A percentile compares a stretch with the other conserved stretches of the same genome.
Conservation (phyloP, 169 alveolate species). For the Plasmodium inui region DNA sequence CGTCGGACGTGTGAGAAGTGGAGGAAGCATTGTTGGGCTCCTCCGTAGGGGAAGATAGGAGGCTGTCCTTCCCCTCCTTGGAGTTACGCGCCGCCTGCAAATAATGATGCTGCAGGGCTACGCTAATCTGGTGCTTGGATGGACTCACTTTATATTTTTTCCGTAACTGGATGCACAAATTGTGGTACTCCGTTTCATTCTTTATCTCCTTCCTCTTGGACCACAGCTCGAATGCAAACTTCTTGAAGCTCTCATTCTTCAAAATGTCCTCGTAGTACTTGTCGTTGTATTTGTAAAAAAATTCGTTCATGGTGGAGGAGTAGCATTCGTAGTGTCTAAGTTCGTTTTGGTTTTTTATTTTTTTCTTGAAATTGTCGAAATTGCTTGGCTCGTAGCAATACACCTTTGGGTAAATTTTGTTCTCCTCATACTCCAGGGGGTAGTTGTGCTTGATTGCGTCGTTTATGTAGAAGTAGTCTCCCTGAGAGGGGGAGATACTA, state of each 20-base stretch:
- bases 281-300: conserved; percentile 61
- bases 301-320: conserved; percentile 73
- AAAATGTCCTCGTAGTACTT: conserved; percentile 69
- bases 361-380: conserved; percentile 65
- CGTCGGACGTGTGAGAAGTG: neutral
- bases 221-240: conserved; percentile 73
- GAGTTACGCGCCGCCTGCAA: conserved; percentile 18
- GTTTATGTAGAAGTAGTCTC: conserved; percentile 41
- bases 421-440: conserved; percentile 71
- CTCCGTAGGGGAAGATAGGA: neutral
- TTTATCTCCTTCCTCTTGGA: conserved; percentile 36
- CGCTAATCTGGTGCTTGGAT: conserved; percentile 81
- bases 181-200: conserved; percentile 52
- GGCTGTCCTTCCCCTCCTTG: neutral
- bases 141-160: conserved; percentile 81
- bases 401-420: conserved; percentile 72
- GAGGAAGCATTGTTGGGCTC: neutral
- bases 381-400: conserved; percentile 68
- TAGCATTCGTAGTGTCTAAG: conserved; percentile 74
- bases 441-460: conserved; percentile 53
- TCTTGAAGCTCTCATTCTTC: conserved; percentile 59
- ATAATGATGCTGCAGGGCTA: conserved; percentile 66
- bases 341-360: conserved; percentile 72
- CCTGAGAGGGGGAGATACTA: neutral
- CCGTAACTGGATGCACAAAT: conserved; percentile 70